Conservation (phyloP, 2,329 filamentous ascomycete species). For the Talaromyces sp. region DNA sequence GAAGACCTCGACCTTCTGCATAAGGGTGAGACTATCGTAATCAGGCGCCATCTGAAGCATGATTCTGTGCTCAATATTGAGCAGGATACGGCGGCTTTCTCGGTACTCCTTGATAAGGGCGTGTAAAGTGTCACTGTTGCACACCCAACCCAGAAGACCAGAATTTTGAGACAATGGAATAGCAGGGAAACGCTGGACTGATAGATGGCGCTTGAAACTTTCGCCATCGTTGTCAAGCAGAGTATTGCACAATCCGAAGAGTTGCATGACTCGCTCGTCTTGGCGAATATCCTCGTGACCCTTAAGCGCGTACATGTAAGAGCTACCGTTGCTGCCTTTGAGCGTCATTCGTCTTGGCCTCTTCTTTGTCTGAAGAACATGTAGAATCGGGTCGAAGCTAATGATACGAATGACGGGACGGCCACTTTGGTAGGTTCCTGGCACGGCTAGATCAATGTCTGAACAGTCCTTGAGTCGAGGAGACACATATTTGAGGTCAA, state of each 20-base stretch:
- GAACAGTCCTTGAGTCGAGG: constrained; percentile 85
- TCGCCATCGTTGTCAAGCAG: constrained; percentile 91
- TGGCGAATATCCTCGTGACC: constrained; percentile 99
- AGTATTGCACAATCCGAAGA: constrained; percentile 97
- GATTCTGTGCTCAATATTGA: constrained; percentile 99
- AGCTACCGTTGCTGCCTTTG: constrained; percentile 83
- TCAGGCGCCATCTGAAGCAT: constrained; percentile 99
- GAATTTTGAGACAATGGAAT: constrained; percentile 97
- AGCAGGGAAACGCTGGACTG: constrained; percentile 94
- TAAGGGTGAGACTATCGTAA: constrained; percentile 96
- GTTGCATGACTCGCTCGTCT: constrained; percentile 98
- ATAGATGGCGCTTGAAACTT: constrained; percentile 94
- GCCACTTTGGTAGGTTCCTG: constrained; percentile 85
- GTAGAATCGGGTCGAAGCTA: constrained; percentile 86
- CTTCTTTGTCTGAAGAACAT: constrained; percentile 96
- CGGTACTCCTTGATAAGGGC: constrained; percentile 96
- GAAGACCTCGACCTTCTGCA: constrained; percentile 99
- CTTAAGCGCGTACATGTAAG: constrained; percentile 90
- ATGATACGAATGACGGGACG: constrained; percentile 80
- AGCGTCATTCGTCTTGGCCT: constrained; percentile 86
- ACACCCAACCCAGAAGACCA: constrained; percentile 92
- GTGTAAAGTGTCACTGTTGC: constrained; percentile 95
- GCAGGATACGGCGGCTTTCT: constrained; percentile 92
- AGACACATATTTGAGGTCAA: constrained; percentile 96
- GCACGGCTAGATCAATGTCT: constrained; percentile 90